phyloP scores from a whole-genome alignment of 257 asterid species.

The Gardenia jasminoides region DNA sequence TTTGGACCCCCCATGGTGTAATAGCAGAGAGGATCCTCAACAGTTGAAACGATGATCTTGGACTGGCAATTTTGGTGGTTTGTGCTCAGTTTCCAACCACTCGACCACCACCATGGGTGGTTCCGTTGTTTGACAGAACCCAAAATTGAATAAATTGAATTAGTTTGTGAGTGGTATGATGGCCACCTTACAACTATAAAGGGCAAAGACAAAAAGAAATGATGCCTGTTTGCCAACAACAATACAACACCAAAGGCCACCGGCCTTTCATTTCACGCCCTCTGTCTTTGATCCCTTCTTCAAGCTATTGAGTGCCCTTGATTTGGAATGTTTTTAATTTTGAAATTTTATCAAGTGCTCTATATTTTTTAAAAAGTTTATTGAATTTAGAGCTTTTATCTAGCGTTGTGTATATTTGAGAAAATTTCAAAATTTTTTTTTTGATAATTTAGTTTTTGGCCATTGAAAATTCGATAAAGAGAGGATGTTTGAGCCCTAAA shows the following conservation, averaged over 20 bases:
- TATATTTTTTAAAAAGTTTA: no score
- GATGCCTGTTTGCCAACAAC: conserved; percentile 60
- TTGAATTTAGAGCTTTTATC: no score
- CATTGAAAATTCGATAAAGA: no score
- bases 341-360: no score
- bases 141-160: background rate
- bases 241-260: background rate
- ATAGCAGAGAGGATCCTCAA: background rate
- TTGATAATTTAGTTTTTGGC: no score
- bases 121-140: background rate
- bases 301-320: background rate
- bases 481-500: no score
- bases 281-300: background rate
- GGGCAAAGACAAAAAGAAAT: conserved; percentile 60
- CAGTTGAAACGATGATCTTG: background rate
- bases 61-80: background rate
- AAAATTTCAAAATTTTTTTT: no score
- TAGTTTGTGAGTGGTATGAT: conserved; percentile 30
- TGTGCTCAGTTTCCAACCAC: background rate
- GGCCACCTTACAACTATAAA: conserved; percentile 29
- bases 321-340: no score
- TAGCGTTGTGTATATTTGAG: no score
- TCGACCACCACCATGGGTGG: background rate
- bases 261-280: conserved; percentile 8
- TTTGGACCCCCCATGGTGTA: no score